Evolutionary conservation across 805 yeast species (phyloP), one percentile per base, ranked within the genome.

Genomic region (Yarrowia yakushimensis): DNA sequence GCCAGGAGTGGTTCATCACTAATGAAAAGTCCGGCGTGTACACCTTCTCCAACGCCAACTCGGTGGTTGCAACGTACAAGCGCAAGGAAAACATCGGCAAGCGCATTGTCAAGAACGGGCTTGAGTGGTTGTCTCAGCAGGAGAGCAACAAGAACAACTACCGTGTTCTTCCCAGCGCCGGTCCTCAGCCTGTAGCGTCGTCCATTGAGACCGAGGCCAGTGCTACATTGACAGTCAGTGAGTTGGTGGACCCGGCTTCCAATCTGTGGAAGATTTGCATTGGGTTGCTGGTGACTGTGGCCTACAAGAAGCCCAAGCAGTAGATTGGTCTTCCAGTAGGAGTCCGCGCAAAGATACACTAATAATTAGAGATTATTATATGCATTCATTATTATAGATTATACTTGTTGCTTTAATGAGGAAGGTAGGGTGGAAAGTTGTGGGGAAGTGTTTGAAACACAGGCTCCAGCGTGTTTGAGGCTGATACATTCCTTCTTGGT

Each of bases 121-220:
- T 55, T 13, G 61, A 55, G 37, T 55, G 61, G 61, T 17, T 55
- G 31, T 39, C 61, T 11, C 61, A 55, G 30, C 61, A 55, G 39
- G 61, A 55, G 23, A 22, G 22, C 61, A 39, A 11, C 22, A 27
- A 28, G 43, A 30, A 33, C 37, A 55, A 41, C 37, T 52, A 52
- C 33, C 25, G 59, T 6, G 59, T 33, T 17, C 37, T 34, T 11
- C 48, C 48, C 15, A 28, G 30, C 17, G 43, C 61, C 13, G 61
- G 61, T 12, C 48, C 46, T 20, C 61, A 41, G 48, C 59, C 59
- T n/a, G 59, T 52, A 15, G 59, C 59, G 5, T 52, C 59, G 12
- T 52, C 59, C 17, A 41, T 55, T 10, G 61, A 55, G 30, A 55
- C 48, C 8, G 61, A 55, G 27, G 61, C 61, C 22, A 30, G 48